Evolutionary conservation across 2,329 filamentous ascomycete genomes (phyloP).

Genomic region (Botrytis fragariae): DNA sequence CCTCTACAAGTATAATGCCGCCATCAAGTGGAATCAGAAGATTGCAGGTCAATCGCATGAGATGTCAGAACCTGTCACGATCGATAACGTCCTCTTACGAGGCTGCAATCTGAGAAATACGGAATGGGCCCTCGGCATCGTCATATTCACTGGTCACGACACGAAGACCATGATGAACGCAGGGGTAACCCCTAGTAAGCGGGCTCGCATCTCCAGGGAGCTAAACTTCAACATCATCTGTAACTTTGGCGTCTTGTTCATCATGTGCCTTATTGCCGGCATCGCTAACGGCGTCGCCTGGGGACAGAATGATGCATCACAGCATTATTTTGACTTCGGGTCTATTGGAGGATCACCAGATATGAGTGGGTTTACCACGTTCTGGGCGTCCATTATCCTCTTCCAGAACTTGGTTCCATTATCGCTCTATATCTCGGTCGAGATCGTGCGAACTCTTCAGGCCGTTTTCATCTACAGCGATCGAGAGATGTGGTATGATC

Average conservation of each 20-base stretch:
- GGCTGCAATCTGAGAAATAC: conserved; percentile 94
- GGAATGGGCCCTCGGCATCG: conserved; percentile 90
- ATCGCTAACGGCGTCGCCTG: conserved; percentile 83
- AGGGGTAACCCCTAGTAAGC: conserved; percentile 91
- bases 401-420: conserved; percentile 99
- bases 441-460: conserved; percentile 90
- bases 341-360: conserved; percentile 72
- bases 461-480: conserved; percentile 98
- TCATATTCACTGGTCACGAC: conserved; percentile 91
- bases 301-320: conserved; percentile 61
- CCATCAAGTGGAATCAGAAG: conserved; percentile 79
- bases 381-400: conserved; percentile 90
- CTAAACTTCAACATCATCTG: conserved; percentile 97
- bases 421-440: conserved; percentile 93
- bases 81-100: conserved; percentile 91
- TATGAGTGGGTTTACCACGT: conserved; percentile 90
- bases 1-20: conserved; percentile 90
- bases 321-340: conserved; percentile 82
- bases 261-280: conserved; percentile 84
- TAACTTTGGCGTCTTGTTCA: conserved; percentile 86
- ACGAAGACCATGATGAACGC: conserved; percentile 99
- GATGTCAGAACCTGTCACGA: conserved; percentile 89
- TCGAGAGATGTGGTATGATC: conserved; percentile 93
- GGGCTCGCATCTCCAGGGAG: conserved; percentile 84
- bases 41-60: conserved; percentile 61